These are phyloP conservation scores for Mortierella sp. DNA, from an alignment of 371 early-diverging fungal genomes.

Conservation along the genomic window DNA sequence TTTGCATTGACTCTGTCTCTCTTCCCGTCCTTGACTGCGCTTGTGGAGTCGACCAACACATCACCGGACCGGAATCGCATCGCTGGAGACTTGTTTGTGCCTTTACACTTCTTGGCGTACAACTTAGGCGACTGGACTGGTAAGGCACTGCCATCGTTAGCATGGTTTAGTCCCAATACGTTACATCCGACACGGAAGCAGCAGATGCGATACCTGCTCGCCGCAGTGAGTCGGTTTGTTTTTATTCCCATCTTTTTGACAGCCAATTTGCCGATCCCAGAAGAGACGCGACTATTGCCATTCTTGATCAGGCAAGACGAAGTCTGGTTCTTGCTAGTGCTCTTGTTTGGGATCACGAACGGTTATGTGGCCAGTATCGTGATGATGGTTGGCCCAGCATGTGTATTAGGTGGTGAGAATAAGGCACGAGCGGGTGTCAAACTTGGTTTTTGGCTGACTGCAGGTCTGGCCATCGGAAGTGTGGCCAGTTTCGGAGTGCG, in stretches of 20 bases:
- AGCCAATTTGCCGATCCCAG: conserved; percentile 71
- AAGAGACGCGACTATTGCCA: conserved; percentile 58
- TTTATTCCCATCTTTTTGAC: conserved; percentile 79
- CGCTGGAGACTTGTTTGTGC: conserved; percentile 74
- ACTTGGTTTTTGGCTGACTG: conserved; percentile 76
- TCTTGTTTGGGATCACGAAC: conserved; percentile 74
- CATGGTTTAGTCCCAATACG: conserved; percentile 33
- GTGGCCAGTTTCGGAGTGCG: conserved; percentile 66
- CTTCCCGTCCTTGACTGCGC: conserved; percentile 82
- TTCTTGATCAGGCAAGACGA: conserved; percentile 70
- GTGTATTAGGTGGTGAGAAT: conserved; percentile 58
- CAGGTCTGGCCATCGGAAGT: conserved; percentile 79
- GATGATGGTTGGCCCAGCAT: conserved; percentile 84
- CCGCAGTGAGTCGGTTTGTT: conserved; percentile 63
- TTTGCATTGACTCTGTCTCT: conserved; percentile 78
- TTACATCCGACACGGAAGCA: conserved; percentile 58
- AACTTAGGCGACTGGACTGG: conserved; percentile 86
- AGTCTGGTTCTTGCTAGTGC: conserved; percentile 68
- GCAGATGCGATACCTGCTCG: conserved; percentile 57
- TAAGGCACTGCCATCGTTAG: conserved; percentile 58
- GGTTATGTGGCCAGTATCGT: conserved; percentile 77
- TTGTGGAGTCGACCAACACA: conserved; percentile 68
- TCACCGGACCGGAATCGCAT: conserved; percentile 46
- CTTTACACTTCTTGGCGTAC: conserved; percentile 80
- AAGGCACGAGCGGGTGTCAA: conserved; percentile 73